Evolutionary conservation across 768 basidiomycete genomes (phyloP).

Genomic region (Boletus rex-veris): DNA sequence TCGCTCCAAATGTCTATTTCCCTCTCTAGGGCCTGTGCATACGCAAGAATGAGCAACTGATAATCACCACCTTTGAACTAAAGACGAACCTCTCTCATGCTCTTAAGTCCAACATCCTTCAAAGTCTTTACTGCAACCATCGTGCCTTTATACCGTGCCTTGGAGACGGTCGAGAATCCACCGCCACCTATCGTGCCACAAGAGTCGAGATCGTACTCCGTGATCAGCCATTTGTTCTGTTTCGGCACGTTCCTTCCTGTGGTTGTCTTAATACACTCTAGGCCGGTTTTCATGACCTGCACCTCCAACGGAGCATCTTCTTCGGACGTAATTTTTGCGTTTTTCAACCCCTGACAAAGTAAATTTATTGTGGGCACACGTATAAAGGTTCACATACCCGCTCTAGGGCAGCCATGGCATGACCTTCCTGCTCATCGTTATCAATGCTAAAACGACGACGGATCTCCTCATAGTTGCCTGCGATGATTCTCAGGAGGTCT

Average conservation of each 20-base stretch:
- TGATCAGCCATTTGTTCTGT: constrained; percentile 22
- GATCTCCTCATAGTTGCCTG: constrained; percentile 1
- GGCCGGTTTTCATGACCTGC: not conserved
- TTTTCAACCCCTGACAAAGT: not conserved
- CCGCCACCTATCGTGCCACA: constrained; percentile 24
- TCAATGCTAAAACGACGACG: not conserved
- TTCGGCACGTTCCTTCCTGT: constrained; percentile 5
- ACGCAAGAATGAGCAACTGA: not conserved
- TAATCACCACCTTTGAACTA: no score
- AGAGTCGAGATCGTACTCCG: constrained; percentile 26
- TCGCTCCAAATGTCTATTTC: constrained; percentile 14
- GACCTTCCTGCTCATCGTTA: constrained; percentile 1
- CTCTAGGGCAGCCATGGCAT: constrained; percentile 3
- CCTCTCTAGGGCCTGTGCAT: not conserved
- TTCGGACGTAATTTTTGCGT: not conserved
- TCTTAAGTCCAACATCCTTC: not conserved
- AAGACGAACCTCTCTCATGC: not conserved
- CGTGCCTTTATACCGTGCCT: not conserved
- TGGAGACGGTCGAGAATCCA: constrained; percentile 16
- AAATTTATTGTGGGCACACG: no score
- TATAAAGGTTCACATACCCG: not conserved
- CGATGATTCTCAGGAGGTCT: not conserved
- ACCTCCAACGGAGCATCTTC: not conserved
- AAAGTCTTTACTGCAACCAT: constrained; percentile 5
- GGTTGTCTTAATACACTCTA: not conserved